Evolutionary conservation across 257 asterid species (phyloP), one percentile per base, ranked within the genome.

Genomic region (Rauvolfia tetraphylla): DNA sequence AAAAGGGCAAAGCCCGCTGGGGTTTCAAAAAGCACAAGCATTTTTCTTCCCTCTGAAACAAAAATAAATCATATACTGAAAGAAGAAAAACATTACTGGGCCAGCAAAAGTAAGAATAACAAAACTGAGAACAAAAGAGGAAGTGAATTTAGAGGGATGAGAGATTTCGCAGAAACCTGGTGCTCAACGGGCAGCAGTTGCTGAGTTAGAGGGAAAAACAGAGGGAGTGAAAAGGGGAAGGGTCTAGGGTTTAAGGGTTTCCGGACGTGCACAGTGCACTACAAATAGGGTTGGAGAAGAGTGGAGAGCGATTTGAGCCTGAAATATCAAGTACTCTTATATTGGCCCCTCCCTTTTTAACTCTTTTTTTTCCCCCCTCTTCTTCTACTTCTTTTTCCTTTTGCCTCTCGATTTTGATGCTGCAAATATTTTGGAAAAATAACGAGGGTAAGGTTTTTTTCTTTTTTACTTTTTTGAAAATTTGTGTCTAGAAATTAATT

Each of bases 1-100:
- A 85, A 85, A 51, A 88, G 87, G 80, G 91, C 91, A 75, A 85
- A 88, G 39, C 91, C 91, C 56, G 90, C 90, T 8, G 91, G 87
- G 2, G 88, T 88, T 84, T 86, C 91, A 36, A 86, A 88, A 74
- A 88, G 81, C 51, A 85, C 85, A 58, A 87, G 81, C 89, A 84
- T 84, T 70, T 71, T 70, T 66, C 51, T 61, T 58, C 13, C 20
- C 44, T 57, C 72, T 66, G 42, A 46, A 46, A 63, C 56, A 63
- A 49, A 68, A 63, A 34, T 33, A 33, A 34, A 33, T 33, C 70
- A 33, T 17, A 29, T 23, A 31, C 23, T 29, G n/a, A 13, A 34
- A 61, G 42, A 33, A 63, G 46, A 33, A 17, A 63, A 63, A 0
- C 0, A 15, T 17, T 18, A 5, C 1, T 12, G n/a, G 7, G n/a